These are phyloP conservation scores for Carex scoparia DNA, from an alignment of 176 grass and related monocot species.

Conservation along the genomic window DNA sequence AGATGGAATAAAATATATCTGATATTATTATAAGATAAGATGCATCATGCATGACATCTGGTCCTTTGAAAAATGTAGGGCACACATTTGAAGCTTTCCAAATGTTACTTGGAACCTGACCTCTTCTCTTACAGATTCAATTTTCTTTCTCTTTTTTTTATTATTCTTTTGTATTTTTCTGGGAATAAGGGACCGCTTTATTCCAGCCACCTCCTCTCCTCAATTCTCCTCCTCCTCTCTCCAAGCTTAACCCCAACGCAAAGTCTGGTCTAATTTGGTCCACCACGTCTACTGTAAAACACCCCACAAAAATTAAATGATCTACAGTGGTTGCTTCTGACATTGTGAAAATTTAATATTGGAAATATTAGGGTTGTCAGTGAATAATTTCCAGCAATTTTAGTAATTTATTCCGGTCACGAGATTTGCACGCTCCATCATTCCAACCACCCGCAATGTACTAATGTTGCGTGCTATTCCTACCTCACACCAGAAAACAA, in stretches of 20 bases:
- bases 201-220: constrained; percentile 7
- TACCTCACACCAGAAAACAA: constrained; percentile 1
- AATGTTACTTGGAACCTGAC: not conserved
- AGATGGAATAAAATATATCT: not conserved
- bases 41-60: constrained; percentile 2
- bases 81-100: constrained; percentile 8
- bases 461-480: constrained; percentile 10
- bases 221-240: not conserved
- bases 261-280: constrained; percentile 26
- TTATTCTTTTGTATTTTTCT: constrained; percentile 18
- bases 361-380: not conserved
- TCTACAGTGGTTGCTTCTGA: not conserved
- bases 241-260: constrained; percentile 34
- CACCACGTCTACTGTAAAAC: constrained; percentile 15
- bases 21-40: constrained; percentile 15
- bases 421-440: constrained; percentile 21
- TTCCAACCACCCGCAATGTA: constrained; percentile 10
- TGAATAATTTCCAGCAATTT: not conserved
- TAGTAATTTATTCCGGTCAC: constrained; percentile 11
- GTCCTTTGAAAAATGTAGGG: constrained; percentile 7
- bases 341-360: not conserved
- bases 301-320: constrained; percentile 1
- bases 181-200: constrained; percentile 22
- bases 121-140: constrained; percentile 8
- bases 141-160: not conserved